Conservation (phyloP, 192 early-diverging fungal species). For the Jimgerdemannia lactiflua region DNA sequence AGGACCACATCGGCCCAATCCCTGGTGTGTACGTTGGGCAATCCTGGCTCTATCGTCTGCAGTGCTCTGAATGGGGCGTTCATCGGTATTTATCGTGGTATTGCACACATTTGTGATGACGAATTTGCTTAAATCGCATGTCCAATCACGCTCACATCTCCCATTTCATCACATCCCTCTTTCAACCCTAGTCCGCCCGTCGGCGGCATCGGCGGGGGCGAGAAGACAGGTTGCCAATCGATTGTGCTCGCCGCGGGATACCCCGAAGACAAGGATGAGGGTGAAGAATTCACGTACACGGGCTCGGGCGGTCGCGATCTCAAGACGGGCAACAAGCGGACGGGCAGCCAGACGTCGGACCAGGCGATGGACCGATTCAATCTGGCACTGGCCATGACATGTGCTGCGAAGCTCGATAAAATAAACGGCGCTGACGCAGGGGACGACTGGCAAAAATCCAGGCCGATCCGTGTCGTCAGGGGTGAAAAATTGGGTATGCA, state of each 20-base stretch:
- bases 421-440: constrained; percentile 33
- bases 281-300: constrained; percentile 65
- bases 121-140: too few species aligned
- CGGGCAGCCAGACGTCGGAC: constrained; percentile 47
- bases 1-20: constrained; percentile 47
- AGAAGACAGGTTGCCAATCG: constrained; percentile 51
- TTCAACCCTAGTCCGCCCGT: constrained; percentile 50
- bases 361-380: constrained; percentile 60
- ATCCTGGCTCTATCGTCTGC: constrained; percentile 49
- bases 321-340: constrained; percentile 43
- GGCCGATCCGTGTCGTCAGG: constrained; percentile 57
- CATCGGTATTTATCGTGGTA: constrained; percentile 29
- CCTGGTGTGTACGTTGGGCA: constrained; percentile 59
- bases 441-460: constrained; percentile 49
- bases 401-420: constrained; percentile 43
- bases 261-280: constrained; percentile 61
- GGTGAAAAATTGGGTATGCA: constrained; percentile 42
- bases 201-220: constrained; percentile 54
- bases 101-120: too few species aligned
- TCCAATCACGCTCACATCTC: too few species aligned
- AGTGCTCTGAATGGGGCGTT: constrained; percentile 45
- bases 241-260: constrained; percentile 64
- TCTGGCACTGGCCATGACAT: constrained; percentile 54
- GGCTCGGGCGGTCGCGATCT: constrained; percentile 60
- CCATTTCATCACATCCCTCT: too few species aligned